These are phyloP conservation scores for Phytomonas francai DNA, from an alignment of 208 protist genomes.

Conservation along the genomic window DNA sequence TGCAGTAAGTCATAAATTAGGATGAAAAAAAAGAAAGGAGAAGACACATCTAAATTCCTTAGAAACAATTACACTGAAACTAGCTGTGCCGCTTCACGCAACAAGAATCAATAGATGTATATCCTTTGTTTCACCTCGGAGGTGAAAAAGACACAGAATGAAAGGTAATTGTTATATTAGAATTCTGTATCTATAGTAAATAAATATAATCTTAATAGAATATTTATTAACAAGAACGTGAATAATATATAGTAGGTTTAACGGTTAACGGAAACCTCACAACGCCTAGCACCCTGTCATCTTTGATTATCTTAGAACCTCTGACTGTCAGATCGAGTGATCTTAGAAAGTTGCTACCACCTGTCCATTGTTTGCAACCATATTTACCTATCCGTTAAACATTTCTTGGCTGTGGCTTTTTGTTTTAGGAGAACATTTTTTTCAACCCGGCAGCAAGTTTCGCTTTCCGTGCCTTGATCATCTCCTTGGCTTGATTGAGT, in stretches of 20 bases:
- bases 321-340: background rate
- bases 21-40: background rate
- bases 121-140: background rate
- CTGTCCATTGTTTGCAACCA: background rate
- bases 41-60: background rate
- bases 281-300: background rate
- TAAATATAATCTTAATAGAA: background rate
- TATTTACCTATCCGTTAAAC: background rate
- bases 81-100: background rate
- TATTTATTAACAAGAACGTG: background rate
- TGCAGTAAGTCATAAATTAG: background rate
- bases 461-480: constrained; percentile 60
- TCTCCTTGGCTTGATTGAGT: constrained; percentile 71
- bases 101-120: background rate
- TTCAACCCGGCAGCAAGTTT: constrained; percentile 74
- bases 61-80: background rate
- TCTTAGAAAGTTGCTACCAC: background rate
- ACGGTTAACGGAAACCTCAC: background rate
- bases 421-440: constrained; percentile 80
- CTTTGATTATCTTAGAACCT: background rate
- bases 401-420: background rate
- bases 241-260: background rate
- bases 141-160: constrained; percentile 1
- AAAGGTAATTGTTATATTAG: background rate
- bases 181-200: background rate